phyloP scores from a whole-genome alignment of 2,329 filamentous ascomycete genomes.

The Sporothrix inflata region DNA sequence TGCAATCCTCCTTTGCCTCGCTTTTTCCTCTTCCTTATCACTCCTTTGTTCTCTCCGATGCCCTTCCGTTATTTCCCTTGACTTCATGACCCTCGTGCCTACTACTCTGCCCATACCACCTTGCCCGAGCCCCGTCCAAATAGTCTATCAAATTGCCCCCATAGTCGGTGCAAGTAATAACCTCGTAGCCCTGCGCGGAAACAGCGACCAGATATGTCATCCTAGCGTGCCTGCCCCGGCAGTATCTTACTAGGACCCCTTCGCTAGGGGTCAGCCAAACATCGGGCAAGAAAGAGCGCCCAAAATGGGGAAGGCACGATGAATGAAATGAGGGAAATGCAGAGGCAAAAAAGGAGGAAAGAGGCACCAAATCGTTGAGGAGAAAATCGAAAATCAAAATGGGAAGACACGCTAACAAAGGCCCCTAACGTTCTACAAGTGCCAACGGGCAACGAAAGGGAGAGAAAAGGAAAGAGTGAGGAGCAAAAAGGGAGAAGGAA shows the following conservation, averaged over 20 bases:
- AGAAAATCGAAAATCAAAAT: background rate
- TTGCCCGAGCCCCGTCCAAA: background rate
- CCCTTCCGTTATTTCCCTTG: background rate
- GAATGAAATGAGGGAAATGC: background rate
- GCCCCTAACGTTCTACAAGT: background rate
- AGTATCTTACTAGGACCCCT: background rate
- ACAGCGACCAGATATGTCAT: background rate
- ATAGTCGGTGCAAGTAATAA: background rate
- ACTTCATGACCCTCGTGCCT: background rate
- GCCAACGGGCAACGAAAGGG: conserved; percentile 4
- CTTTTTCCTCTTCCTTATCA: background rate
- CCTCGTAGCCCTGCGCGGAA: conserved; percentile 7
- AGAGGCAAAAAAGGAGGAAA: background rate
- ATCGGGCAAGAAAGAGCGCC: background rate
- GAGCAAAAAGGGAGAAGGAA: background rate
- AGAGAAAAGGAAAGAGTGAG: no score
- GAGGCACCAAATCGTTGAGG: background rate
- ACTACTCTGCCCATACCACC: background rate
- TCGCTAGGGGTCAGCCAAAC: no score
- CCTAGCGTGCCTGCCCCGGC: background rate
- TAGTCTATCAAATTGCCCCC: background rate
- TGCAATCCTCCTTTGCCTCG: background rate
- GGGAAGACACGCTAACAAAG: background rate
- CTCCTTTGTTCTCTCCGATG: background rate
- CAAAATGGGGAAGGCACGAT: background rate